Base-by-base conservation (phyloP, 192 early-diverging fungal species). In the Entophlyctis luteolus region DNA sequence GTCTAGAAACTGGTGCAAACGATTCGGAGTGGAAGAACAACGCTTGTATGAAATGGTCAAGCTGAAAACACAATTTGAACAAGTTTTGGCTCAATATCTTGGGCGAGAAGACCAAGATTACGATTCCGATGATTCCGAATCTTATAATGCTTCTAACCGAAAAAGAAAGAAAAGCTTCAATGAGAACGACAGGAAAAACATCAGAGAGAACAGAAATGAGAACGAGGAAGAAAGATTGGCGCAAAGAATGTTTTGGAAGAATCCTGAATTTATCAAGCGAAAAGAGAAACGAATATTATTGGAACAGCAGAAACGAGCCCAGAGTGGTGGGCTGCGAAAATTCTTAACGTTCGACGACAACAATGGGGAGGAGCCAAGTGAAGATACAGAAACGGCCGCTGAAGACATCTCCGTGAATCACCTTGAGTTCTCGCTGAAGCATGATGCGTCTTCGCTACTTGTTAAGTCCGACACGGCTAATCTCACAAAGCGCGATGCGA, bases 31-130 rank as follows among this genome's bases (percentile, higher is more conserved):
- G 16, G 87, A 89, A 72, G 87, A 89, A 59, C 87, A 89, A 55
- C 77, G 87, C 28, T 35, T 89, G 33, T 89, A 89, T 63, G 87
- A 89, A 72, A 87, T 89, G 67, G 74, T 86, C 16, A 89, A 88
- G 53, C 73, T 89, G 14, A 81, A 83, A 53, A 58, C 68, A 6
- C 86, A 89, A 54, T 89, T 87, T 74, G 85, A 88, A 54, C 74
- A 80, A 62, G 75, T 87, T 3, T 56, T 89, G 45, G 75, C 75
- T 16, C 81, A 86, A 28, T 57, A 56, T 49, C 39, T 70, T 18
- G 68, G 63, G 4, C 48, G 50, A 35, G 46, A 25, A 45, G 14
- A 65, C 36, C 60, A 75, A 31, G 53, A 78, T 3, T 37, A 29
- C 33, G 74, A 76, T 62, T 20, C 16, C 12, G 48, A 68, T 53